Percentiles rank a stretch among this genome's conserved stretches.
Conservation (phyloP, 345 rosid species). For the Gossypium australe region DNA sequence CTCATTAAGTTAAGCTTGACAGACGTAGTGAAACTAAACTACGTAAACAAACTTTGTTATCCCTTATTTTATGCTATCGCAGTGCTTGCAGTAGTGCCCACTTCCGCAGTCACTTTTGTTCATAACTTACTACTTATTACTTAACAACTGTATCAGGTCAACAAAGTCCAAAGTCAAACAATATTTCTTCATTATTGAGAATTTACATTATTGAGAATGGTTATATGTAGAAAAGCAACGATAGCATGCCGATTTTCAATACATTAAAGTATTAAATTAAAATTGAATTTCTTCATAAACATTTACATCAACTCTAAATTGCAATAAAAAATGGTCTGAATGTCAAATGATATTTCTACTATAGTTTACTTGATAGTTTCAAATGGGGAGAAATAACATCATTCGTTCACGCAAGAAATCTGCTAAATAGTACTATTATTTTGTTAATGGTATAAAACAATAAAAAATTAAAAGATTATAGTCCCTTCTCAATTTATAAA, state of each 20-base stretch:
- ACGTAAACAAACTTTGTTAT: too few relatives aligned
- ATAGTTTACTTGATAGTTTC: background rate
- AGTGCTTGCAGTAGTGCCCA: too few relatives aligned
- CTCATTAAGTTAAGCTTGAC: too few relatives aligned
- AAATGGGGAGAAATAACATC: background rate
- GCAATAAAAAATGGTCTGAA: background rate
- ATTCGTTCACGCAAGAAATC: background rate
- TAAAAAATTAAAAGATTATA: background rate
- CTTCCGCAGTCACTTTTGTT: too few relatives aligned
- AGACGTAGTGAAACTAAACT: too few relatives aligned
- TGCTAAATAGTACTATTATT: background rate
- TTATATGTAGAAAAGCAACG: background rate
- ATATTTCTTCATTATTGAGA: too few relatives aligned
- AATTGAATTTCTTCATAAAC: background rate
- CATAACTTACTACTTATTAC: too few relatives aligned
- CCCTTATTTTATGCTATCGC: too few relatives aligned
- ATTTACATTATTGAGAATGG: slow-evolving; percentile 33
- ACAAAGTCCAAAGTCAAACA: too few relatives aligned
- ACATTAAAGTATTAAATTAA: background rate
- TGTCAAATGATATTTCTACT: background rate
- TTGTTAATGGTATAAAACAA: background rate
- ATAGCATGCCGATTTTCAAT: background rate
- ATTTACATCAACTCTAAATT: background rate
- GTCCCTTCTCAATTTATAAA: fast-evolving
- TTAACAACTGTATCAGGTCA: too few relatives aligned